Evolutionary conservation across 306 rosid species (phyloP).

Genomic region (Vigna unguiculata): DNA sequence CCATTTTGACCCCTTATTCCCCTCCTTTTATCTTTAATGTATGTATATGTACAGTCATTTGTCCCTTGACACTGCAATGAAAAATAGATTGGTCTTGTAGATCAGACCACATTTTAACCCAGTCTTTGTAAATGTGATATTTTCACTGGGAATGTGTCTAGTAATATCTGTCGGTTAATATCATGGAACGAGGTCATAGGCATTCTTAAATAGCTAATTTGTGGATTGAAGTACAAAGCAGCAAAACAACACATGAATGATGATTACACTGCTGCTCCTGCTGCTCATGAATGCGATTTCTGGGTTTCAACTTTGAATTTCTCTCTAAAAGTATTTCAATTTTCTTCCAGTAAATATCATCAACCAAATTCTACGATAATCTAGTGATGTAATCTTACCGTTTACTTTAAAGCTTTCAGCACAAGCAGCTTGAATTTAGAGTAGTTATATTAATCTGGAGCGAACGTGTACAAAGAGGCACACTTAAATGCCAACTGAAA

Average conservation of each 20-base stretch:
- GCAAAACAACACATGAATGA: neutral
- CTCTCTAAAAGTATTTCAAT: neutral
- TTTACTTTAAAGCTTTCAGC: neutral
- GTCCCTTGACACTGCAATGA: neutral
- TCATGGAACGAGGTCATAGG: neutral
- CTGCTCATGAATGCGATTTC: neutral
- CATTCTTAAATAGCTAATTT: neutral
- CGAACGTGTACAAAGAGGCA: too few species aligned
- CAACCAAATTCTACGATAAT: neutral
- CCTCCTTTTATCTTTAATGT: neutral
- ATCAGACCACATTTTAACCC: neutral
- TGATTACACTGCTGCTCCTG: neutral
- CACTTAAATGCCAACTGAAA: too few species aligned
- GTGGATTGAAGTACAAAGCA: neutral
- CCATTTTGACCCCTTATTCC: neutral
- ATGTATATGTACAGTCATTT: conserved; percentile 43
- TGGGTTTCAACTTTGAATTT: neutral
- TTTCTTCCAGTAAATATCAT: neutral
- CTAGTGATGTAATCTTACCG: neutral
- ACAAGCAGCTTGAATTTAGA: neutral
- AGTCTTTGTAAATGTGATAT: conserved; percentile 40
- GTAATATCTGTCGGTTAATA: conserved; percentile 10
- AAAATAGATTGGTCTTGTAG: conserved; percentile 17
- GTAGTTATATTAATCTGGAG: neutral
- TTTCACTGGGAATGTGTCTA: neutral